phyloP scores from a whole-genome alignment of 2,329 filamentous ascomycete species.

The Cladophialophora bantiana region DNA sequence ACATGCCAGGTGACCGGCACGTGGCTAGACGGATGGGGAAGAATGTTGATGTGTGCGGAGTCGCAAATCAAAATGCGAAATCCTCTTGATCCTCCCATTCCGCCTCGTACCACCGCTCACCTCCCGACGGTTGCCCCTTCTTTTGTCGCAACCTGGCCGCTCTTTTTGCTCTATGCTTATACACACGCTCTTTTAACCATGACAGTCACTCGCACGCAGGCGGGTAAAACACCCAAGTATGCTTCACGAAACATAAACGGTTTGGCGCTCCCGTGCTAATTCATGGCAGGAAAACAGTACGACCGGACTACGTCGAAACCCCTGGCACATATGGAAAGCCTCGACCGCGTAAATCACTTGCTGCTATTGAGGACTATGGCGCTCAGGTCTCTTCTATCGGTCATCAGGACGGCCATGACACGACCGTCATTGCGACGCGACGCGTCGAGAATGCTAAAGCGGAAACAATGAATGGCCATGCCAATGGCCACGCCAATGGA shows the following conservation, averaged over 20 bases:
- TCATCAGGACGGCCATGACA: conserved; percentile 18
- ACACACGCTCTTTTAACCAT: conserved; percentile 41
- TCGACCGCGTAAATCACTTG: conserved; percentile 35
- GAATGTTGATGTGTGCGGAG: conserved; percentile 4
- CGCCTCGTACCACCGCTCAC: conserved; percentile 16
- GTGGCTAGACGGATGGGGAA: conserved; percentile 12
- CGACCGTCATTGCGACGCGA: not conserved
- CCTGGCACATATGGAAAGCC: conserved; percentile 46
- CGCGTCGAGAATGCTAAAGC: not conserved
- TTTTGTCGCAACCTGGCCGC: conserved; percentile 7
- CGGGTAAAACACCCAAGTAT: conserved; percentile 60
- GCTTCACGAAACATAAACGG: conserved; percentile 35
- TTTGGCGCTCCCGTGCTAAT: conserved; percentile 13
- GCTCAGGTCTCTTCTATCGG: conserved; percentile 28
- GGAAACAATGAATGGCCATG: conserved; percentile 9
- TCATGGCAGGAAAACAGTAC: conserved; percentile 57
- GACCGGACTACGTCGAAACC: conserved; percentile 61
- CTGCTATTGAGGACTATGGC: conserved; percentile 32
- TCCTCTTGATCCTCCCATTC: not conserved
- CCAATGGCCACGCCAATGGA: conserved; percentile 29
- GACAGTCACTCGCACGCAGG: conserved; percentile 59
- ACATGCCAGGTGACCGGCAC: not conserved
- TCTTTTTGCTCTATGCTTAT: conserved; percentile 12
- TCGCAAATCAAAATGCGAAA: not conserved
- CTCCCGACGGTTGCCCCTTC: not conserved